A percentile compares a stretch with the other conserved stretches of the same genome.
Conservation (phyloP, 352 stramenopile genomes). For the Phytophthora tubulina region DNA sequence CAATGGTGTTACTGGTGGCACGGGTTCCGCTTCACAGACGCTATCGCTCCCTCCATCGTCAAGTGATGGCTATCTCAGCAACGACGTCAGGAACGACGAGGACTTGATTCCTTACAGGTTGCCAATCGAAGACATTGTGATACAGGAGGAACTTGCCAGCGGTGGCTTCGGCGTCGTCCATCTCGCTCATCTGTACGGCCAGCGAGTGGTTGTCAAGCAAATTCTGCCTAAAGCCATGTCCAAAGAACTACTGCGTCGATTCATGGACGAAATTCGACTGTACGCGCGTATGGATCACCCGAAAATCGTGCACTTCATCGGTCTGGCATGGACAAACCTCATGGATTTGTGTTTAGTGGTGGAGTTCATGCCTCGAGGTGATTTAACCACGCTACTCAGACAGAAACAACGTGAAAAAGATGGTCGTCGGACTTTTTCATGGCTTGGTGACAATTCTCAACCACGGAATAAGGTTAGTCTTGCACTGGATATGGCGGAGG, state of each 20-base stretch:
- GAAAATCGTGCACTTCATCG: conserved; percentile 56
- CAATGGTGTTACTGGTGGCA: conserved; percentile 10
- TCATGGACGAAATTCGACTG: conserved; percentile 57
- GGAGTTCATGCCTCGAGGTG: conserved; percentile 56
- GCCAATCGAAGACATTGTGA: conserved; percentile 52
- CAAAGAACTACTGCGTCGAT: conserved; percentile 48
- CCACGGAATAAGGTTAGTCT: conserved; percentile 44
- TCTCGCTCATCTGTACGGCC: conserved; percentile 45
- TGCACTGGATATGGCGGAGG: conserved; percentile 49
- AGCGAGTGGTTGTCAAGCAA: conserved; percentile 56
- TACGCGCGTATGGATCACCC: conserved; percentile 48
- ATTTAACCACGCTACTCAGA: conserved; percentile 49
- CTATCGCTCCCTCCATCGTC: conserved; percentile 31
- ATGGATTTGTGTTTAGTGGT: conserved; percentile 56
- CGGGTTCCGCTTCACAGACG: conserved; percentile 24
- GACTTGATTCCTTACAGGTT: conserved; percentile 63
- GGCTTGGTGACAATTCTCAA: conserved; percentile 30
- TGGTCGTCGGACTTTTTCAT: conserved; percentile 38
- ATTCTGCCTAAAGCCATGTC: conserved; percentile 48
- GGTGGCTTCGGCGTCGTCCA: conserved; percentile 71
- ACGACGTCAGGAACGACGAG: conserved; percentile 76
- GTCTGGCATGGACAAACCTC: conserved; percentile 60
- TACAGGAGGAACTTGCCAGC: conserved; percentile 48
- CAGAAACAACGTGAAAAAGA: conserved; percentile 43
- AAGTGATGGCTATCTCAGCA: conserved; percentile 47